Evolutionary conservation across 2,329 filamentous ascomycete species (phyloP), one percentile per base, ranked within the genome.

Genomic region (Dactylella cylindrospora): DNA sequence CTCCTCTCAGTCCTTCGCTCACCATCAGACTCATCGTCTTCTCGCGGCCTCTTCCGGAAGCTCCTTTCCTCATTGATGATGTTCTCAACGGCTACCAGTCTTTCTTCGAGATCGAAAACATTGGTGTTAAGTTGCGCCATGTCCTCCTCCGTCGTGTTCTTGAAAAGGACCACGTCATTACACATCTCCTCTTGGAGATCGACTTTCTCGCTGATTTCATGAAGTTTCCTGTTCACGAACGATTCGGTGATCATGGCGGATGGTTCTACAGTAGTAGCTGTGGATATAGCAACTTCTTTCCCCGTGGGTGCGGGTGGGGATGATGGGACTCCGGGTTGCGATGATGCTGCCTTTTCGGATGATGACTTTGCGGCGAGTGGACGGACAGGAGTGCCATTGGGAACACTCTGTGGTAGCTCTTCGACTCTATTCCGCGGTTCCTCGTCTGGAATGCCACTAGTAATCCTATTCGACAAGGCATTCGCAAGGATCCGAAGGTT

Each of bases 171-270:
- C 5, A 61, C 55, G 39, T 61, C 55, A 25, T 61, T 61, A 15
- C 55, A 61, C 41, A 61, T 53, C 41, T 61, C 55, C 15, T 61
- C 55, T 25, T 61, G 55, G n/a, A 61, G 17, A 23, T 61, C 55
- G 7, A 61, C 55, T 31, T 61, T 61, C 36, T 61, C 55, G 26
- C 32, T 52, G 23, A 61, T 61, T 10, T 61, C 55, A 15, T 61
- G 55, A 13, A 61, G 12, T 23, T 33, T 61, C 29, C 29, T 51
- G 17, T 61, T 47, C 8, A 61, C 55, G 13, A 61, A 61, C 10
- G 55, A 61, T 17, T 61, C 55, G 1, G 55, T 36, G 13, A 53
- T 41, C 6, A 32, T 32, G 15, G 13, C 26, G 5, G 31, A 28
- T 20, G 41, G 47, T 6, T 31, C 29, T 15, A 33, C 29, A 15